phyloP scores from a whole-genome alignment of 2,329 filamentous ascomycete genomes.

The Calonectria crousiana region DNA sequence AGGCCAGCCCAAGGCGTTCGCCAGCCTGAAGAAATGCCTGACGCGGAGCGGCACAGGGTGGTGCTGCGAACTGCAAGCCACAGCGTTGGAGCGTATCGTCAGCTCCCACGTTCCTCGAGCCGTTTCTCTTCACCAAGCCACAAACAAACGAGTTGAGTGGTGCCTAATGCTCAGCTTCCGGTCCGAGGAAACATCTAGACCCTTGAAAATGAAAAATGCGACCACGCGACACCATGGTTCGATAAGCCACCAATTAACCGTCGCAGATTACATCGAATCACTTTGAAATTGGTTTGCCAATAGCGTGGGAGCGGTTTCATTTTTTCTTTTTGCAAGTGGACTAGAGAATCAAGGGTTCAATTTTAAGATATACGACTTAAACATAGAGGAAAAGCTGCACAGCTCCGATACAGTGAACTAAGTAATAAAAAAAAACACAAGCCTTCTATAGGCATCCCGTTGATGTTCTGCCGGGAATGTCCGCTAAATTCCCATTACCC shows the following conservation, averaged over 20 bases:
- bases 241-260: neutral
- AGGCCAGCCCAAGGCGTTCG: neutral
- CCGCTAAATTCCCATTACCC: neutral
- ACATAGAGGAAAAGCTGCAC: neutral
- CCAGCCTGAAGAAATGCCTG: no score
- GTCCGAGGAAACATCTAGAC: neutral
- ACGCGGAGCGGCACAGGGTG: neutral
- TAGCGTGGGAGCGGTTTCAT: neutral
- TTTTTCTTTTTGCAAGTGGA: neutral
- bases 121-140: neutral
- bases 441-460: neutral
- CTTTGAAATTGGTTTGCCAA: neutral
- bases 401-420: neutral
- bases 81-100: neutral
- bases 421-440: neutral
- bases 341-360: neutral
- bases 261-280: neutral
- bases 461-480: neutral
- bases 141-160: neutral
- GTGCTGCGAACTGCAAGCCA: neutral
- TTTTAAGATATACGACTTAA: neutral
- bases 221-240: neutral
- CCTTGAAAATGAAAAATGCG: neutral
- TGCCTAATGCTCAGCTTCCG: neutral
- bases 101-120: neutral